phyloP scores from a whole-genome alignment of 2,329 filamentous ascomycete species.

The Neurospora sp. region DNA sequence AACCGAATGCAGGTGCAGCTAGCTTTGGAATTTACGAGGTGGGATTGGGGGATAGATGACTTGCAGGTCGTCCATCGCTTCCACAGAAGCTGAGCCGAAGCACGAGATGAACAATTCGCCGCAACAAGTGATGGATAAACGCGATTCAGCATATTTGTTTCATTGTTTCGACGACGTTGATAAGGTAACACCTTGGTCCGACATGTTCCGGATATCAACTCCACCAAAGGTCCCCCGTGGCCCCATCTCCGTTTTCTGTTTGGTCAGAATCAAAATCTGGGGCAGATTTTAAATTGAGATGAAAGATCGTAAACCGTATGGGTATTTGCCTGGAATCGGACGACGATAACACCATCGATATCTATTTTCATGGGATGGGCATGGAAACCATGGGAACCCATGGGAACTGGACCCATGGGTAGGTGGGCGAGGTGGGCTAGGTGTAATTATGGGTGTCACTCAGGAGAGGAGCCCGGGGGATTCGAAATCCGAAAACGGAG shows the following conservation, averaged over 20 bases:
- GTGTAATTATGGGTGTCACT: neutral
- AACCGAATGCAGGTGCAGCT: neutral
- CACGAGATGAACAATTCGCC: too few species aligned
- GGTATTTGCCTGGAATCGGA: neutral
- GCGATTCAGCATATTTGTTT: neutral
- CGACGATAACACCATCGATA: neutral
- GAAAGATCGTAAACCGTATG: neutral
- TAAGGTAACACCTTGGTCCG: neutral
- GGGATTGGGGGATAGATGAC: neutral
- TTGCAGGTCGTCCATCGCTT: neutral
- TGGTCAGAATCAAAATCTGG: neutral
- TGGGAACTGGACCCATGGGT: neutral
- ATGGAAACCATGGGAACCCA: neutral
- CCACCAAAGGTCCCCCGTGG: neutral
- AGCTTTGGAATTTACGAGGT: neutral
- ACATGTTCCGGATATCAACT: neutral
- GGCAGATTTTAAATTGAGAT: neutral
- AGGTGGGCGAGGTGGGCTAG: neutral
- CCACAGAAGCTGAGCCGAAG: neutral
- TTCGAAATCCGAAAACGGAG: neutral
- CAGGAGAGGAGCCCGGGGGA: neutral
- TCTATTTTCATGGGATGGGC: slow-evolving; percentile 1
- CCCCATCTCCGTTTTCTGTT: neutral
- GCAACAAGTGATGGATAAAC: neutral
- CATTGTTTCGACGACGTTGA: neutral